Base-by-base conservation (phyloP, 1,284 basidiomycete genomes). In the Tilletiopsis washingtonensis region DNA sequence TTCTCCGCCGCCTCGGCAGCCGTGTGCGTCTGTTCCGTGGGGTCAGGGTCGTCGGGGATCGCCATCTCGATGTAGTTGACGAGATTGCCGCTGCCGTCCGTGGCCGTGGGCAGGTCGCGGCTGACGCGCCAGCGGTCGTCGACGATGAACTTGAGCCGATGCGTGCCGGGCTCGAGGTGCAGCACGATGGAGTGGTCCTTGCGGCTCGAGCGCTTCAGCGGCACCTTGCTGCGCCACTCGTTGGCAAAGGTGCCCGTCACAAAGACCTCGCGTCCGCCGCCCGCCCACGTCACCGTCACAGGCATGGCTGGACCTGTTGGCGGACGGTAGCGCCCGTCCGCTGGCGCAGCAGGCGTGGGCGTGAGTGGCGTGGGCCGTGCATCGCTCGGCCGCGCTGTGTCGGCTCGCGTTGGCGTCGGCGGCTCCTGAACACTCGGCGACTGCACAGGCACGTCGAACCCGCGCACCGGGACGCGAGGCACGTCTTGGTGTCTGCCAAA, bases 141-240 rank as follows among this genome's bases (percentile, higher is more conserved):
- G 53, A 98, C 89, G 61, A 97, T 82, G 78, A 97, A 98, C 60
- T 91, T 90, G 71, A 97, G 81, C 54, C 93, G 87, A 71, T 98
- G 91, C 2, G 91, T 91, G 20, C 93, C 94, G 0, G 91, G 90
- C 12, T 84, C 81, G 20, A 73, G 56, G 41, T 71, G 64, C 12
- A 73, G 53, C 23, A 69, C 58, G 43, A 63, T 62, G 5, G 60
- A 56, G 48, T 69, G 67, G 36, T 64, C 65, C 6, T 59, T 54
- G 20, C 61, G 67, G 21, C 34, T 42, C 23, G 7, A 24, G 29
- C 51, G 36, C 37, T 44, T 51, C 45, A 73, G 51, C 0, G 63
- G 57, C 26, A 73, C 69, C 55, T 79, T 75, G 41, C 75, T 77
- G 41, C 77, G 76, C 80, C 80, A 81, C 50, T 78, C 78, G 51